A percentile compares a stretch with the other conserved stretches of the same genome.
These are phyloP conservation scores for Stenogyne calaminthoides DNA, from an alignment of 305 asterid genomes.

Conservation along the genomic window DNA sequence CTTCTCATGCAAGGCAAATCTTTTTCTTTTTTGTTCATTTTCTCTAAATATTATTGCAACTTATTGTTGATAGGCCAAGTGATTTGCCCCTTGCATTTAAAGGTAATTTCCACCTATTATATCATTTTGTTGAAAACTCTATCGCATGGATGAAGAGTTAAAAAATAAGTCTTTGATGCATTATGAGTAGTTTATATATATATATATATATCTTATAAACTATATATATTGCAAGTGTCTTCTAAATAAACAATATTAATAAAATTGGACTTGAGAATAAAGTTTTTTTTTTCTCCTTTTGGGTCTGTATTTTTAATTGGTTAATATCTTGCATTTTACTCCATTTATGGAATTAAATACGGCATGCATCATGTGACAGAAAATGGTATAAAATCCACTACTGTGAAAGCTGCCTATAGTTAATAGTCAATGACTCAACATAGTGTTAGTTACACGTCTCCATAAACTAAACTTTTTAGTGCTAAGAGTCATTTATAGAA, in stretches of 20 bases:
- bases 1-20: constrained; percentile 27
- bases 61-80: constrained; percentile 2
- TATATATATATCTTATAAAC: too few relatives aligned
- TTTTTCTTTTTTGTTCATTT: background rate
- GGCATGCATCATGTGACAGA: background rate
- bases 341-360: background rate
- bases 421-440: background rate
- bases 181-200: background rate
- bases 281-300: background rate
- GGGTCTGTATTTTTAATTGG: background rate
- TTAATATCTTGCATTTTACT: background rate
- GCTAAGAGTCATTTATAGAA: background rate
- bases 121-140: background rate
- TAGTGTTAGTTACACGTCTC: background rate
- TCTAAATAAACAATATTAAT: too few relatives aligned
- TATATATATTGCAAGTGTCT: too few relatives aligned
- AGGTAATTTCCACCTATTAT: constrained; percentile 16
- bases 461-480: background rate
- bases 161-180: background rate
- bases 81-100: constrained; percentile 13
- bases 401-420: background rate
- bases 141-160: background rate
- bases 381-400: background rate
- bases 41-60: constrained; percentile 9
- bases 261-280: too few relatives aligned